A percentile compares a stretch with the other conserved stretches of the same genome.
Evolutionary conservation across 495 filamentous ascomycete genomes (phyloP).

Genomic region (Parathielavia hyrcaniae): DNA sequence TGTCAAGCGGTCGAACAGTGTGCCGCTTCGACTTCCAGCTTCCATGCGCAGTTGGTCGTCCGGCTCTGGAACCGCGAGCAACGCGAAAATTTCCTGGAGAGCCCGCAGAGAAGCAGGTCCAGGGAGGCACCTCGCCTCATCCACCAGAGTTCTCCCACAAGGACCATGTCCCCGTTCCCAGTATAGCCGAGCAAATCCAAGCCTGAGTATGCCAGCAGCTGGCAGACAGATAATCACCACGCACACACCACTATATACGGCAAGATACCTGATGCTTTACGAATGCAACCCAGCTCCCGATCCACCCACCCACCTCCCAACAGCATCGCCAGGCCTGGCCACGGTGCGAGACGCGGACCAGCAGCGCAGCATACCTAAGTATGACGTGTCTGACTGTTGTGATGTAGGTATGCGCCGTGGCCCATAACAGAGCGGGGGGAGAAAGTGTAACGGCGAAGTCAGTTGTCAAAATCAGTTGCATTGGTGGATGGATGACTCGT

Average conservation of each 20-base stretch:
- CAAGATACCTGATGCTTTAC: slow-evolving; percentile 31
- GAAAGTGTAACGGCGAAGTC: background rate
- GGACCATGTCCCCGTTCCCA: background rate
- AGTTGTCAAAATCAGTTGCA: background rate
- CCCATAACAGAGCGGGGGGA: background rate
- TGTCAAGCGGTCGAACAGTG: background rate
- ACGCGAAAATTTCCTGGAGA: background rate
- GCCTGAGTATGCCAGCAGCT: slow-evolving; percentile 5
- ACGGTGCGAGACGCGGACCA: background rate
- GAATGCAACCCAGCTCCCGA: slow-evolving; percentile 19
- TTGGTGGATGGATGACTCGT: too few relatives aligned
- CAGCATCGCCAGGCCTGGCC: background rate
- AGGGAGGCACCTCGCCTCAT: background rate
- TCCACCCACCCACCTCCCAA: background rate
- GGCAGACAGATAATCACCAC: slow-evolving; percentile 27
- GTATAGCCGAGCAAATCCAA: background rate
- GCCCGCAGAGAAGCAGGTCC: background rate
- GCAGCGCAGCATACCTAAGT: background rate
- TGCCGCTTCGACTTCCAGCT: too few relatives aligned
- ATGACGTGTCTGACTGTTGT: background rate
- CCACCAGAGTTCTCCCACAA: background rate
- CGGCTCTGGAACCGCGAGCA: background rate
- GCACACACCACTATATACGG: slow-evolving; percentile 33
- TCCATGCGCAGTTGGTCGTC: too few relatives aligned
- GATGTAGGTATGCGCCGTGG: background rate